Evolutionary conservation across 768 basidiomycete species (phyloP), one percentile per base, ranked within the genome.

Genomic region (Fomitopsis pulvina): DNA sequence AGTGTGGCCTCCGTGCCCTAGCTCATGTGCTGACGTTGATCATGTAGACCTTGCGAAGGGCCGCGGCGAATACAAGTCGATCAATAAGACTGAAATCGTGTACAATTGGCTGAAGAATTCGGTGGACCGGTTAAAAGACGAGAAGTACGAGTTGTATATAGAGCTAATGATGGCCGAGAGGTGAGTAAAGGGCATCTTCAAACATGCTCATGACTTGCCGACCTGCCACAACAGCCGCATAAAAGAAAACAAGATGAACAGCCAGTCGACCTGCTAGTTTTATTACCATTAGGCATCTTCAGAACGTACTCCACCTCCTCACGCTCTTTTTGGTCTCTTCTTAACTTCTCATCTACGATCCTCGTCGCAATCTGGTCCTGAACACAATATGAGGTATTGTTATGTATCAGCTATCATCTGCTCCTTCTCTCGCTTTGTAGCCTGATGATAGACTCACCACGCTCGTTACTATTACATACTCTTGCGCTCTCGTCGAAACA

Each of bases 41-140:
- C 14, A 26, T 26, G 14, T 14, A 48, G 47, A 41, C 21, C 39
- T 48, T 18, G 47, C 41, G 47, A 41, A 40, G n/a, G 41, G 47
- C 18, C 39, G 39, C 27, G 47, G 38, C 27, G 11, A 20, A n/a
- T 27, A 48, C 47, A 48, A 41, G 26, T 16, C 34, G 14, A 4
- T 48, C 11, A 24, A 38, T 10, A 16, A 24, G 16, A 28, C 30
- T 20, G 47, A 48, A 4, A 10, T 41, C 20, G 18, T 48, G 21
- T 24, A 41, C 11, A 8, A 18, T 14, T 48, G 47, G 47, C 18
- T 48, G 4, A 24, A 41, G 47, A 22, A 48, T 18, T 11, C 41
- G 16, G 22, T 26, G 2, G 40, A 48, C 11, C 4, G 16, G 18
- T 21, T 48, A 26, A 41, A 18, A 40, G 39, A 16, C 22, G 16